Conservation (phyloP, 495 filamentous ascomycete species). For the Xeromyces bisporus region DNA sequence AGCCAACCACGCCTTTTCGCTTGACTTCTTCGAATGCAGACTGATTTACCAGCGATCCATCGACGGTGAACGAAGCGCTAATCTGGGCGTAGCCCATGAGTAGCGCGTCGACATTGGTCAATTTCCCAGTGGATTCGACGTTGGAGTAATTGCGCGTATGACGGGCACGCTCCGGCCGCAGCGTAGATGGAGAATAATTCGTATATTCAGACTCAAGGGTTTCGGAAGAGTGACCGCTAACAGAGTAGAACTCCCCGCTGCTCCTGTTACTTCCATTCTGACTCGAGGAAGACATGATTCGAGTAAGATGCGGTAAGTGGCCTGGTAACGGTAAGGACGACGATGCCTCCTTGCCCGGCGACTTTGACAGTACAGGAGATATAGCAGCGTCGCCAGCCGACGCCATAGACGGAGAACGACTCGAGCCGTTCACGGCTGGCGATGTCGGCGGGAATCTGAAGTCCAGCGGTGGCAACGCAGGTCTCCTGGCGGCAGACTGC, state of each 20-base stretch:
- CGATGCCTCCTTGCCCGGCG: conserved; percentile 6
- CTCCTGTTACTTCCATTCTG: conserved; percentile 52
- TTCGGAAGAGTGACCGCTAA: conserved; percentile 86
- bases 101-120: conserved; percentile 48
- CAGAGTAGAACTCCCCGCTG: conserved; percentile 85
- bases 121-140: conserved; percentile 26
- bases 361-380: conserved; percentile 5
- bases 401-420: conserved; percentile 18
- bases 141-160: conserved; percentile 49
- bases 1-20: conserved; percentile 76
- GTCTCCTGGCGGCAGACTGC: conserved; percentile 18
- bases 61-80: conserved; percentile 78
- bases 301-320: conserved; percentile 43
- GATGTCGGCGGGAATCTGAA: conserved; percentile 53
- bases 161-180: conserved; percentile 25
- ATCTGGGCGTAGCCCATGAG: conserved; percentile 98
- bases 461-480: conserved; percentile 32
- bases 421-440: conserved; percentile 17
- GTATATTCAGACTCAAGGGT: conserved; percentile 86
- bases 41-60: conserved; percentile 80
- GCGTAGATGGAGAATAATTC: conserved; percentile 38
- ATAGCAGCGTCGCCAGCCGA: conserved; percentile 8
- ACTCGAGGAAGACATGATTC: conserved; percentile 59
- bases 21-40: conserved; percentile 91
- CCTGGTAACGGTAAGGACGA: no score